Evolutionary conservation across 2,329 filamentous ascomycete species (phyloP).

Genomic region (Botrytis deweyae): DNA sequence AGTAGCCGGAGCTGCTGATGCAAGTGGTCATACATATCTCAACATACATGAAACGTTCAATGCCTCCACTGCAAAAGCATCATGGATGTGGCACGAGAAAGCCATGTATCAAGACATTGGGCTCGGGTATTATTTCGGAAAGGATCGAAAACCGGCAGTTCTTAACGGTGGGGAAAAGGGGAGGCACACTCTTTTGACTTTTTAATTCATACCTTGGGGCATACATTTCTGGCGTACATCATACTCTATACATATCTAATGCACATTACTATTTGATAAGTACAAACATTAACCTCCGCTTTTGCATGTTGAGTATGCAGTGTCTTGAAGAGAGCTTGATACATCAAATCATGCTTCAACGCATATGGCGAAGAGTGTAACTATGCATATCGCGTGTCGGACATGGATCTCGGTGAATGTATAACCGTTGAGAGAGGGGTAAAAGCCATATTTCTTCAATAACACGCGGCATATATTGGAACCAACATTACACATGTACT

Average conservation of each 20-base stretch:
- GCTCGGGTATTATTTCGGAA: constrained; percentile 35
- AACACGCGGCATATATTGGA: not conserved
- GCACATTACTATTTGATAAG: not conserved
- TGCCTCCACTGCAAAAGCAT: not conserved
- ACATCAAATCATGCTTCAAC: not conserved
- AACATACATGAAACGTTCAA: not conserved
- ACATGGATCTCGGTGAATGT: not conserved
- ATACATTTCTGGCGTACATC: not conserved
- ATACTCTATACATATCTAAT: not conserved
- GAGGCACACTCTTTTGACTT: not conserved
- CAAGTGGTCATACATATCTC: not conserved
- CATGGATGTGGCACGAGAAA: constrained; percentile 32
- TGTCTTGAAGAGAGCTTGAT: not conserved
- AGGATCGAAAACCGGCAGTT: not conserved
- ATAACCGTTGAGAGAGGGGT: not conserved
- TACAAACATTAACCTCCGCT: not conserved
- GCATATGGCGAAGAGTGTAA: not conserved
- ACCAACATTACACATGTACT: too few species aligned
- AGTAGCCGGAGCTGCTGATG: not conserved
- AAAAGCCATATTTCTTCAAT: not conserved
- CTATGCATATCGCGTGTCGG: not conserved
- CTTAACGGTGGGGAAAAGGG: not conserved
- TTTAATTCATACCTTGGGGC: not conserved
- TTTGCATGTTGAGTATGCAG: not conserved
- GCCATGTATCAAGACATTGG: constrained; percentile 36